phyloP scores from a whole-genome alignment of 805 yeast species.

The Yarrowia osloensis region DNA sequence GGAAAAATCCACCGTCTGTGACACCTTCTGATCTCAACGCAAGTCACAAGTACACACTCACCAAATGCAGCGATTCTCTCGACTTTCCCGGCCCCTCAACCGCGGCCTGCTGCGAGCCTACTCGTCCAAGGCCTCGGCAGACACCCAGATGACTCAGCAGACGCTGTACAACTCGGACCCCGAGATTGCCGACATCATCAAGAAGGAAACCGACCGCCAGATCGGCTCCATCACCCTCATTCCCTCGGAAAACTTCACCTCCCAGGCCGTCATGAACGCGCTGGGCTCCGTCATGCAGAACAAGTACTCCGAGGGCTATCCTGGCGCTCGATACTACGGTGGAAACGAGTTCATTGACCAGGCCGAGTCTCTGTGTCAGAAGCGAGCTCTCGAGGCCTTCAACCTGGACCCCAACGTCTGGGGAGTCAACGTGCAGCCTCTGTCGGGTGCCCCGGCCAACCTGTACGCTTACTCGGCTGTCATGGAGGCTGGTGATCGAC shows the following conservation, averaged over 20 bases:
- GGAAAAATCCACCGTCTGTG: background rate
- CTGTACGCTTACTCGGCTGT: constrained; percentile 88
- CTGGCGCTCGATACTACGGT: constrained; percentile 97
- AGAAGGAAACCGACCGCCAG: constrained; percentile 80
- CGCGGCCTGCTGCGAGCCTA: background rate
- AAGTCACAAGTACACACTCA: background rate
- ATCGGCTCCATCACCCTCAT: constrained; percentile 88
- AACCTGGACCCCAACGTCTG: constrained; percentile 73
- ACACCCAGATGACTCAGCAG: constrained; percentile 18
- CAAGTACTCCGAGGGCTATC: constrained; percentile 98
- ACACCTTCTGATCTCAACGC: background rate
- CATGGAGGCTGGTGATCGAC: constrained; percentile 83
- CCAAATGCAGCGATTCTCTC: background rate
- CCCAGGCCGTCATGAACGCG: constrained; percentile 90
- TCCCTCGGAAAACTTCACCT: constrained; percentile 95
- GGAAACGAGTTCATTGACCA: constrained; percentile 94
- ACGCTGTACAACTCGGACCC: constrained; percentile 7
- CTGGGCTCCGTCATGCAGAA: constrained; percentile 96
- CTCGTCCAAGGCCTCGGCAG: background rate
- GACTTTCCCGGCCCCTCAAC: background rate
- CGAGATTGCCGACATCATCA: constrained; percentile 77
- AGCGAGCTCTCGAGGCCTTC: constrained; percentile 86
- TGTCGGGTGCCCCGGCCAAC: constrained; percentile 97
- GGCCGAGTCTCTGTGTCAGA: constrained; percentile 87
- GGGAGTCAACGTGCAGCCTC: constrained; percentile 97